These are phyloP conservation scores for Chondrus crispus DNA, from an alignment of 23 red algal genomes.

Conservation along the genomic window DNA sequence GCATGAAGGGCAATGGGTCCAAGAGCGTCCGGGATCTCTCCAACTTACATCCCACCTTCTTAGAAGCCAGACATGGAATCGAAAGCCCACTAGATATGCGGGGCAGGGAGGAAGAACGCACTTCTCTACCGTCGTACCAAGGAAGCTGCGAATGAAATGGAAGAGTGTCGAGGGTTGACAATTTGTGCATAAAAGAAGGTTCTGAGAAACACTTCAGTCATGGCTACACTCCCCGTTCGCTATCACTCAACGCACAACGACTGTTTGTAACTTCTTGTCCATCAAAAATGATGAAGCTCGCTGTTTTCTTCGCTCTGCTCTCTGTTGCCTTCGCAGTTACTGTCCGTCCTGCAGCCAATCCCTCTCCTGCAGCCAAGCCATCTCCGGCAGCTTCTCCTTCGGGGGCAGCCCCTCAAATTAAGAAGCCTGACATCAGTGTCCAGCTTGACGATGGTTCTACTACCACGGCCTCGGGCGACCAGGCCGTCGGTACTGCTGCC, in stretches of 20 bases:
- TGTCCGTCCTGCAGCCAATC: neutral
- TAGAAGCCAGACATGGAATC: too few species aligned
- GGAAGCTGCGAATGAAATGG: too few species aligned
- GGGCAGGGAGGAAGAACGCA: too few species aligned
- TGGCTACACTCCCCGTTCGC: too few species aligned
- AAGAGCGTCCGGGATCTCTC: too few species aligned
- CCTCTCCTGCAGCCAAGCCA: neutral
- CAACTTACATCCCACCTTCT: too few species aligned
- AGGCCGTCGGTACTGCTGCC: conserved; percentile 39
- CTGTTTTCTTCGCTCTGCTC: conserved; percentile 19
- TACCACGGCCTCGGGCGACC: conserved; percentile 28
- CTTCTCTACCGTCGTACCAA: too few species aligned
- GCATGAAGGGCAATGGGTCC: too few species aligned
- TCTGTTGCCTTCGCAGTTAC: conserved; percentile 21
- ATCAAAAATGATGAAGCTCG: conserved; percentile 33
- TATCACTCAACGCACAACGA: conserved; percentile 51
- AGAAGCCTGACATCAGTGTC: conserved; percentile 1
- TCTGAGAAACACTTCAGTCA: too few species aligned
- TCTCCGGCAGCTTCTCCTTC: neutral
- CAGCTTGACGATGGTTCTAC: conserved; percentile 32
- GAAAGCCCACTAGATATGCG: too few species aligned
- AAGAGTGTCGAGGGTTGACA: conserved; percentile 74
- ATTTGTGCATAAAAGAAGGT: too few species aligned
- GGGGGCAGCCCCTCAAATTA: neutral
- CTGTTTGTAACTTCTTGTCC: too few species aligned